phyloP scores from a whole-genome alignment of 768 basidiomycete species.

The Mycena belliarum region DNA sequence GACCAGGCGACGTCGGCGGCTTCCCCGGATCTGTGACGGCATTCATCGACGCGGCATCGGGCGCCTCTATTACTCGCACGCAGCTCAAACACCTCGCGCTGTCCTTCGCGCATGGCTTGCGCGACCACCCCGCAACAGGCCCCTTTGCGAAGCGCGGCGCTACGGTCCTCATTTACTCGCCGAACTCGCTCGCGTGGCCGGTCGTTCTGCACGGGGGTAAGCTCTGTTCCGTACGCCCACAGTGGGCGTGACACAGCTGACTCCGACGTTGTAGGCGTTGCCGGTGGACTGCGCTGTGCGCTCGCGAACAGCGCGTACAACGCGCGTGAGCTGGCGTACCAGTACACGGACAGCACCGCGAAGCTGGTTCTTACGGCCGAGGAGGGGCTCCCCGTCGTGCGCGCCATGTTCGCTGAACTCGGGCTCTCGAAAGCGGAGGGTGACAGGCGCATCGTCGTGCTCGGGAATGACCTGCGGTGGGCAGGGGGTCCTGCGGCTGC shows the following conservation, averaged over 20 bases:
- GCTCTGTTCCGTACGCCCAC: background rate
- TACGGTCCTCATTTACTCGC: slow-evolving; percentile 52
- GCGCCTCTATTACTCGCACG: slow-evolving; percentile 45
- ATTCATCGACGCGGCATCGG: slow-evolving; percentile 57
- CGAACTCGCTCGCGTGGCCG: slow-evolving; percentile 57
- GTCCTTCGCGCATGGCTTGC: slow-evolving; percentile 48
- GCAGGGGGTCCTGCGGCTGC: slow-evolving; percentile 2
- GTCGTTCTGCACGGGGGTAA: slow-evolving; percentile 39
- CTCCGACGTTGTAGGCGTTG: slow-evolving; percentile 32
- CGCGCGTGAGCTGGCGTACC: slow-evolving; percentile 53
- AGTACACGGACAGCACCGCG: slow-evolving; percentile 51
- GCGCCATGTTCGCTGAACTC: slow-evolving; percentile 25
- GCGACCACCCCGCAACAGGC: slow-evolving; percentile 26
- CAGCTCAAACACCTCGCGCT: slow-evolving; percentile 46
- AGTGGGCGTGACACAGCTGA: background rate
- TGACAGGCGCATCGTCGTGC: slow-evolving; percentile 14
- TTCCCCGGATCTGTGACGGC: slow-evolving; percentile 40
- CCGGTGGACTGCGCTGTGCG: slow-evolving; percentile 53
- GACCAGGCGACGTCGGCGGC: slow-evolving; percentile 29
- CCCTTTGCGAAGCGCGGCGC: slow-evolving; percentile 37
- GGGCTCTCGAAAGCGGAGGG: slow-evolving; percentile 12
- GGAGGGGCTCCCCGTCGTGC: slow-evolving; percentile 23
- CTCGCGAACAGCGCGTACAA: slow-evolving; percentile 59
- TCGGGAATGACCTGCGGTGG: slow-evolving; percentile 7
- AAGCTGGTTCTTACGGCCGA: slow-evolving; percentile 54